Conservation (phyloP, 2,329 filamentous ascomycete genomes). For the Reticulascus tulasneorum region DNA sequence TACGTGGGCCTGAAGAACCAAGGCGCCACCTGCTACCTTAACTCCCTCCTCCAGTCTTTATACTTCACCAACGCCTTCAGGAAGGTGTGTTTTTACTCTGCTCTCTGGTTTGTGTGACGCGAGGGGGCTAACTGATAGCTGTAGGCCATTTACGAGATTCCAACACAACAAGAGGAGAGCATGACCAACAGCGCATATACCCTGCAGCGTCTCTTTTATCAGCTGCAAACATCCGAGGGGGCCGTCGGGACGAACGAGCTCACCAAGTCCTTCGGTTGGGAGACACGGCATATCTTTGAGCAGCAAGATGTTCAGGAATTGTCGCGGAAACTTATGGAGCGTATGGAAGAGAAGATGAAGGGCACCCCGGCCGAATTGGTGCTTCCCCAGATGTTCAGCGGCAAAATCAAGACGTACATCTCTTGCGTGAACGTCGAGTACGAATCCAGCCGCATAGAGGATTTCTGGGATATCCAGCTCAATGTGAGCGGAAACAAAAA, state of each 20-base stretch:
- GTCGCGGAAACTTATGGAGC: constrained; percentile 94
- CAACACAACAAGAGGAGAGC: constrained; percentile 78
- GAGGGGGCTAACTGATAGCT: constrained; percentile 2
- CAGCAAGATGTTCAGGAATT: constrained; percentile 98
- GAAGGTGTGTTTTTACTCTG: constrained; percentile 55
- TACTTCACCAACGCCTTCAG: constrained; percentile 92
- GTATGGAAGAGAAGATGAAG: constrained; percentile 97
- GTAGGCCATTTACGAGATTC: constrained; percentile 93
- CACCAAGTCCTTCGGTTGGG: constrained; percentile 96
- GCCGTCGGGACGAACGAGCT: constrained; percentile 90
- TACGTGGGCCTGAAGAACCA: constrained; percentile 97
- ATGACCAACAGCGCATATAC: constrained; percentile 88
- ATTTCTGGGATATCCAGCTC: constrained; percentile 98
- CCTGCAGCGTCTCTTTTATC: constrained; percentile 90
- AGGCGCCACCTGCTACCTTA: constrained; percentile 86
- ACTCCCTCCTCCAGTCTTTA: constrained; percentile 77
- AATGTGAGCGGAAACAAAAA: constrained; percentile 94
- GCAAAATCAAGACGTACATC: constrained; percentile 98
- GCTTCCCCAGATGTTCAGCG: constrained; percentile 86
- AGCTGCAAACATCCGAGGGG: constrained; percentile 77
- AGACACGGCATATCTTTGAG: constrained; percentile 95
- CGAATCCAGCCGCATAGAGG: constrained; percentile 90
- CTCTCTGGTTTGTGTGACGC: background rate
- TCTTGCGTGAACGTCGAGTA: constrained; percentile 98
- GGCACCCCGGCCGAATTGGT: constrained; percentile 88